Percentiles rank a stretch among this genome's conserved stretches.
Conservation (phyloP, 192 early-diverging fungal species). For the Coemansia sp. region DNA sequence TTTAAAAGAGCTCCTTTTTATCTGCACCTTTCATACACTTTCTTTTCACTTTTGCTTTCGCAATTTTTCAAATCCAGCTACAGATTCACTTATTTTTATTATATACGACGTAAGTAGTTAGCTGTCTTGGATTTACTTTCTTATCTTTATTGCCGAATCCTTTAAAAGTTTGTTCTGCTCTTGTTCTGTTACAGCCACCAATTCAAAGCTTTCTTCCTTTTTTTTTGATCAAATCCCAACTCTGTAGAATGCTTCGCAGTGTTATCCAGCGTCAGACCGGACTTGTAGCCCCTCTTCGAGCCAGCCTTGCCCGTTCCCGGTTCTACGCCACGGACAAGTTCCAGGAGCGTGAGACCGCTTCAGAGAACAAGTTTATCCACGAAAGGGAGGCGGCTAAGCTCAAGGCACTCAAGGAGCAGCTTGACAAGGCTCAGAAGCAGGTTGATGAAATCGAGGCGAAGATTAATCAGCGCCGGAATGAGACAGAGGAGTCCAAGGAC, state of each 20-base stretch:
- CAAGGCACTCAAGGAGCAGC: slow-evolving; percentile 31
- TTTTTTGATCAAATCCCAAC: neutral
- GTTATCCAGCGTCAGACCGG: slow-evolving; percentile 25
- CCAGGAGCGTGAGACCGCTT: slow-evolving; percentile 48
- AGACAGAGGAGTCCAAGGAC: slow-evolving; percentile 8
- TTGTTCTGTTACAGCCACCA: neutral
- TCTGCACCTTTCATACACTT: neutral
- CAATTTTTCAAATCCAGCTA: neutral
- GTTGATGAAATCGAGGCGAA: slow-evolving; percentile 31
- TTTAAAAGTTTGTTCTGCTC: neutral
- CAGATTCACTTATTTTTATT: neutral
- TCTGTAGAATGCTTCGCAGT: slow-evolving; percentile 41
- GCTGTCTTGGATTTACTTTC: neutral
- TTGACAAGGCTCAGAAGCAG: slow-evolving; percentile 36
- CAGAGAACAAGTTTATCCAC: slow-evolving; percentile 55
- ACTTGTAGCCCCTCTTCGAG: slow-evolving; percentile 9
- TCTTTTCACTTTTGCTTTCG: neutral
- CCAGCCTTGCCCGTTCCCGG: slow-evolving; percentile 17
- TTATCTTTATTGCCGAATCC: neutral
- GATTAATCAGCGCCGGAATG: slow-evolving; percentile 25
- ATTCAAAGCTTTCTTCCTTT: neutral
- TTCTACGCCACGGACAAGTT: slow-evolving; percentile 40
- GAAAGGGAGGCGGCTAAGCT: slow-evolving; percentile 45
- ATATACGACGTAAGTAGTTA: neutral
- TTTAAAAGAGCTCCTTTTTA: no score